Evolutionary conservation across 768 basidiomycete genomes (phyloP).

Genomic region (Tylopilus plumbeoviolaceoides): DNA sequence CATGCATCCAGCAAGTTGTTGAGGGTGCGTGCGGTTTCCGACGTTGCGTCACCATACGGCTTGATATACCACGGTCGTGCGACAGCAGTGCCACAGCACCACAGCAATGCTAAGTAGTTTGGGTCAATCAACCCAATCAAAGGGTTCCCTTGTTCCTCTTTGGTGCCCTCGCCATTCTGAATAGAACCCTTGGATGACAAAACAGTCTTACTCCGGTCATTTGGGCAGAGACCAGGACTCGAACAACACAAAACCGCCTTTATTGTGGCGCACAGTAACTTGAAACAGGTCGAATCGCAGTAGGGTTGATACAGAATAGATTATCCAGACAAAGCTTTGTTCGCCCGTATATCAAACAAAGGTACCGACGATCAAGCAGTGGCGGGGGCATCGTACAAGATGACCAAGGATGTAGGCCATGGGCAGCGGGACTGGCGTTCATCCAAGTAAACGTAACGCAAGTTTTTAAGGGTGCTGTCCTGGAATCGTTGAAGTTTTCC

Average conservation of each 20-base stretch:
- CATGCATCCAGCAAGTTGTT: background rate
- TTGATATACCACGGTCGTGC: background rate
- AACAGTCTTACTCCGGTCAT: constrained; percentile 2
- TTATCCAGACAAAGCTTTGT: background rate
- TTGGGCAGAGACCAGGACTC: background rate
- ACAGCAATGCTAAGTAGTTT: background rate
- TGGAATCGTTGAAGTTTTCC: constrained; percentile 60
- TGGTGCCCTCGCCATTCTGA: background rate
- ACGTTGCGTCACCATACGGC: constrained; percentile 1
- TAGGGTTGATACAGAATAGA: background rate
- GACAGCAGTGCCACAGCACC: constrained; percentile 5
- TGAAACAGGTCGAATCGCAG: background rate
- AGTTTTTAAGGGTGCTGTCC: constrained; percentile 43
- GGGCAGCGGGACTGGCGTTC: constrained; percentile 45
- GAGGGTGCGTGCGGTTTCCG: background rate
- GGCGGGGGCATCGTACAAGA: constrained; percentile 37
- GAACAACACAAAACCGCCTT: background rate
- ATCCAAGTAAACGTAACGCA: constrained; percentile 55
- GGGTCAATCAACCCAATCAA: background rate
- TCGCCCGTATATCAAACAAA: background rate
- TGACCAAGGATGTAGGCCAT: constrained; percentile 65
- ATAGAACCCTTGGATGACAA: background rate
- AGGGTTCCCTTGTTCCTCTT: background rate
- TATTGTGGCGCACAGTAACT: background rate
- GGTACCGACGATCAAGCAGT: background rate